Percentiles rank a stretch among this genome's conserved stretches.
Conservation (phyloP, 768 basidiomycete genomes). For the Podaxis pistillaris region DNA sequence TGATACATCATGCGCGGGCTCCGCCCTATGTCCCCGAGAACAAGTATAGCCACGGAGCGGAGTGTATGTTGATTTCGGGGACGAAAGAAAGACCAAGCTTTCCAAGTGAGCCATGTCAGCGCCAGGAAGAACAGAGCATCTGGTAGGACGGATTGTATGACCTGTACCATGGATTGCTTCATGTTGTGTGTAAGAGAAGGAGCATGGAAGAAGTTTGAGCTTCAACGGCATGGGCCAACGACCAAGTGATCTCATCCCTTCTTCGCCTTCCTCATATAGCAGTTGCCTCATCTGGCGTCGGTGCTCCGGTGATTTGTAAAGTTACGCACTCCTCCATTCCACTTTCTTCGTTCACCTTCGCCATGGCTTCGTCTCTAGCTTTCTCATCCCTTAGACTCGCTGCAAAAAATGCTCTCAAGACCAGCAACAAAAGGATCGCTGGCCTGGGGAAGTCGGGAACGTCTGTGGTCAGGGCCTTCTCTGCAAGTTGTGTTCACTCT, state of each 20-base stretch:
- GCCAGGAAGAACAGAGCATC: conserved; percentile 21
- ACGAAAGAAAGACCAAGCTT: conserved; percentile 26
- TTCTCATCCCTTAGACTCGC: background rate
- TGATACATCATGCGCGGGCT: conserved; percentile 99
- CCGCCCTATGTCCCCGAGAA: conserved; percentile 93
- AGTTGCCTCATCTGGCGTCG: background rate
- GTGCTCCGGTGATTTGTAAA: background rate
- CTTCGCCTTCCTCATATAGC: background rate
- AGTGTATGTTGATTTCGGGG: conserved; percentile 39
- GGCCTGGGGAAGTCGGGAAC: background rate
- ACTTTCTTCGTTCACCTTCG: background rate
- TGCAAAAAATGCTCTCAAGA: background rate
- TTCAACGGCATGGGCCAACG: background rate
- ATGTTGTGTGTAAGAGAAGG: background rate
- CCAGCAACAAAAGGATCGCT: background rate
- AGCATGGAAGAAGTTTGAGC: background rate
- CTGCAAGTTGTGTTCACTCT: background rate
- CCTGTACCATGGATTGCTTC: conserved; percentile 3
- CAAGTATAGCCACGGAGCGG: conserved; percentile 83
- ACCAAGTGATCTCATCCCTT: background rate
- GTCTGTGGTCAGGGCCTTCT: conserved; percentile 2
- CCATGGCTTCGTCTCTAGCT: background rate
- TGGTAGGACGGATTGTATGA: conserved; percentile 12
- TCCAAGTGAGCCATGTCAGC: conserved; percentile 30
- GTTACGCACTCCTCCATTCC: background rate